A percentile compares a stretch with the other conserved stretches of the same genome.
Evolutionary conservation across 2,329 filamentous ascomycete species (phyloP).

Genomic region (Scortechinia acanthostroma): DNA sequence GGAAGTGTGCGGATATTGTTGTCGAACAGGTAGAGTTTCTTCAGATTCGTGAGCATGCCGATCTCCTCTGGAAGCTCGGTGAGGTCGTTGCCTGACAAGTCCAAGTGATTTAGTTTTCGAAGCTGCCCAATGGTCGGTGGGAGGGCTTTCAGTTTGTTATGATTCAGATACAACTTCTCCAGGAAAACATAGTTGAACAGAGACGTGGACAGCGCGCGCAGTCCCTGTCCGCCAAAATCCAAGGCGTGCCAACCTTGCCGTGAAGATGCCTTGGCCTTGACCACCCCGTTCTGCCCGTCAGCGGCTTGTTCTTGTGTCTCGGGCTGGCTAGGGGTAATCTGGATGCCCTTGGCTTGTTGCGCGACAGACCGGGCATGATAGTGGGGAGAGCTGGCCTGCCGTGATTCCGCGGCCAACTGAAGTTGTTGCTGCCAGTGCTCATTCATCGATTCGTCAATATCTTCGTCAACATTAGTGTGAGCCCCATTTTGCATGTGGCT

Average conservation of each 20-base stretch:
- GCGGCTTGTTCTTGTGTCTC: not conserved
- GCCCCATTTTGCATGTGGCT: not conserved
- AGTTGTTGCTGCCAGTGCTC: conserved; percentile 57
- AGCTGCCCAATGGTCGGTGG: conserved; percentile 51
- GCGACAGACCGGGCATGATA: conserved; percentile 18
- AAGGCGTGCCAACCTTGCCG: conserved; percentile 54
- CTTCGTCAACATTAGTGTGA: not conserved
- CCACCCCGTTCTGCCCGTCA: not conserved
- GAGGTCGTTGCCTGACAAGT: conserved; percentile 58
- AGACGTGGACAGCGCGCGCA: conserved; percentile 49
- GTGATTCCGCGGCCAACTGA: conserved; percentile 41
- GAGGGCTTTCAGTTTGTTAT: conserved; percentile 55
- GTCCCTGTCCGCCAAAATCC: conserved; percentile 63
- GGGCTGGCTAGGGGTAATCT: not conserved
- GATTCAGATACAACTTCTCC: conserved; percentile 58
- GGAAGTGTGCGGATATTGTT: conserved; percentile 57
- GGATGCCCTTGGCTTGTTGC: not conserved
- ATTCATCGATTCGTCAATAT: not conserved
- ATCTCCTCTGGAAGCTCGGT: conserved; percentile 58
- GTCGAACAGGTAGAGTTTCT: conserved; percentile 54
- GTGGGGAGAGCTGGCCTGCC: conserved; percentile 47
- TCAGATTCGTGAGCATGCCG: conserved; percentile 62
- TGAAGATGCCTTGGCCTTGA: conserved; percentile 32
- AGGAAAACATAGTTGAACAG: conserved; percentile 60
- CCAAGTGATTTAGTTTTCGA: conserved; percentile 51